A percentile compares a stretch with the other conserved stretches of the same genome.
Conservation (phyloP, 495 filamentous ascomycete species). For the Penicillium paradoxum region DNA sequence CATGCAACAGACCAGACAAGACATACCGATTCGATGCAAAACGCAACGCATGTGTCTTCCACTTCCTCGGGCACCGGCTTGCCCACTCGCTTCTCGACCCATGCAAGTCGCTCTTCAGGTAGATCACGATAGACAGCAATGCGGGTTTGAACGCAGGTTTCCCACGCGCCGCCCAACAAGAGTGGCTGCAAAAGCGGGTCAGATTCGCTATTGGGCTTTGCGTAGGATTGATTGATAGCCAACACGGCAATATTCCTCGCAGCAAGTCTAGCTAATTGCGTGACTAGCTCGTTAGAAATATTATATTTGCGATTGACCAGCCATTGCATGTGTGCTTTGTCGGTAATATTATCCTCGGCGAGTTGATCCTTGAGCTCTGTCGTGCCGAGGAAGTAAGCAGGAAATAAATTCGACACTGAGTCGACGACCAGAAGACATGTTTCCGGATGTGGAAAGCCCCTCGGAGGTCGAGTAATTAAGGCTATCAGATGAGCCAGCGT, state of each 20-base stretch:
- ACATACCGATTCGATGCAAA: conserved; percentile 38
- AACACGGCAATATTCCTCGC: conserved; percentile 63
- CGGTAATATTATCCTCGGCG: conserved; percentile 18
- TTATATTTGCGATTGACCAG: conserved; percentile 57
- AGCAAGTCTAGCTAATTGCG: conserved; percentile 61
- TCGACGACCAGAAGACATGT: conserved; percentile 72
- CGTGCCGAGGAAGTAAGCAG: conserved; percentile 61
- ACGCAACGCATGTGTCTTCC: conserved; percentile 35
- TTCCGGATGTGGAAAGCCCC: conserved; percentile 51
- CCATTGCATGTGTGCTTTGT: conserved; percentile 48
- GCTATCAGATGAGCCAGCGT: conserved; percentile 73
- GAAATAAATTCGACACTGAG: conserved; percentile 67
- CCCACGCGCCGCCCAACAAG: conserved; percentile 64
- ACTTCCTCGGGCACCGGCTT: conserved; percentile 25
- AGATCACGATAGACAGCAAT: conserved; percentile 69
- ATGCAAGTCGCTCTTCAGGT: conserved; percentile 33
- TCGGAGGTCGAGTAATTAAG: conserved; percentile 58
- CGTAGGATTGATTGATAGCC: conserved; percentile 65
- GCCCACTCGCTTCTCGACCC: conserved; percentile 42
- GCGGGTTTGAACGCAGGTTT: conserved; percentile 58
- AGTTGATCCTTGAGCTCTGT: conserved; percentile 37
- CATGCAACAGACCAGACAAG: not conserved
- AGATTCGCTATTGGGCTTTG: conserved; percentile 54
- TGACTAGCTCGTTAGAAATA: conserved; percentile 52
- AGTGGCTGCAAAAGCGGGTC: conserved; percentile 65